Percentiles rank a stretch among this genome's conserved stretches.
These are phyloP conservation scores for Hordeum marinum DNA, from an alignment of 176 grass and related monocot species.

Conservation along the genomic window DNA sequence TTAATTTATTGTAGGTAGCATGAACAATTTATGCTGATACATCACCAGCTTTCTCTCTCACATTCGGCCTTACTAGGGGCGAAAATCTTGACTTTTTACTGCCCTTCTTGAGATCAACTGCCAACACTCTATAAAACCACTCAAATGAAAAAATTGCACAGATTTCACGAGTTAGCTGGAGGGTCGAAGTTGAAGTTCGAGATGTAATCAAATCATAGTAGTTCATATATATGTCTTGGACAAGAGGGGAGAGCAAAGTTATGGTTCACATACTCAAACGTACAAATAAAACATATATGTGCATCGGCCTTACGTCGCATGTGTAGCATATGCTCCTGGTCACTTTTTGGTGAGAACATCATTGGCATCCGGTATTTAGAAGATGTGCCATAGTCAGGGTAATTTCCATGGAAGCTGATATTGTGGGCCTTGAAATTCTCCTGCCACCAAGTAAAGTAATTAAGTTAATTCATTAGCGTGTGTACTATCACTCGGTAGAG, in stretches of 20 bases:
- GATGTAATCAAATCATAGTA: neutral
- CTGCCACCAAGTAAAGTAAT: neutral
- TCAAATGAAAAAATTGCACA: neutral
- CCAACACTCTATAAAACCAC: neutral
- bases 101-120: neutral
- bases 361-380: conserved; percentile 37
- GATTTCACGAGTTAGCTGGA: neutral
- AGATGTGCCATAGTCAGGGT: conserved; percentile 42
- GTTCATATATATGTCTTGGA: neutral
- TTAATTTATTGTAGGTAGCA: neutral
- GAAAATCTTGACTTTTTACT: neutral
- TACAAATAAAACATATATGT: neutral
- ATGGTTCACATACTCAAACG: neutral
- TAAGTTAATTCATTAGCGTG: neutral
- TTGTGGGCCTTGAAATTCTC: conserved; percentile 44
- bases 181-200: neutral
- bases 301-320: conserved; percentile 42
- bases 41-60: neutral
- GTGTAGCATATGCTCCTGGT: conserved; percentile 41
- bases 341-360: conserved; percentile 33
- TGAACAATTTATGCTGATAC: neutral
- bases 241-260: neutral
- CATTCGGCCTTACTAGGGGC: neutral
- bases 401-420: conserved; percentile 25
- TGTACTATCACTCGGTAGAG: too few relatives aligned